Evolutionary conservation across 2,329 filamentous ascomycete genomes (phyloP), one percentile per base, ranked within the genome.

Genomic region (Fusarium oxysporum): DNA sequence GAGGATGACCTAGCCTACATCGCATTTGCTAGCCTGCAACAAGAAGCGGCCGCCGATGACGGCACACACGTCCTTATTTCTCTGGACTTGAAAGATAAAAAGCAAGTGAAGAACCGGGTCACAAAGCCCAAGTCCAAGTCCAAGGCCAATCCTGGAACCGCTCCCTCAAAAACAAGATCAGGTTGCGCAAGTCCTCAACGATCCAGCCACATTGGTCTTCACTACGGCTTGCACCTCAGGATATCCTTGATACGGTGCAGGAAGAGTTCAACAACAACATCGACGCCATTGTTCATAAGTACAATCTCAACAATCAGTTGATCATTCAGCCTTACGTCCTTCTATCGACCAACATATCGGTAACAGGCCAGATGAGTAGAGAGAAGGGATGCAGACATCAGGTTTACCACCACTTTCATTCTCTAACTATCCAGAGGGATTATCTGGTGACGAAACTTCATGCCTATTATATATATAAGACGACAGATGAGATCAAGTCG

Each of bases 291-390:
- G 11, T 16, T 7, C 14, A 10, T 6, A 48, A 30, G 13, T 2
- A n/a, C 9, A n/a, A 7, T 3, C 19, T 48, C 19, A 16, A 13
- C 5, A 21, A 4, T n/a, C 4, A 9, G 6, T 16, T n/a, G 28
- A 9, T 1, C 3, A n/a, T 30, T 6, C 4, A 30, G 1, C 16
- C 19, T 30, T 30, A 1, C 28, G 28, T 28, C 4, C 19, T 16
- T 48, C 14, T 19, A 30, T 48, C 19, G 10, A 16, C 19, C 28
- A 30, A 30, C 3, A 14, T 30, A 19, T 14, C 12, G 12, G 19
- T n/a, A 19, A 11, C 25, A 12, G 13, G 28, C 5, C 9, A 16
- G 45, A 48, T 48, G 28, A 48, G 44, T 16, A 30, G 19, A 30
- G 19, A 10, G 30, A 11, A 47, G 6, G 45, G 28, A 16, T 16